Base-by-base conservation (phyloP, 768 basidiomycete species). In the Leucosporidium yakuticum region DNA sequence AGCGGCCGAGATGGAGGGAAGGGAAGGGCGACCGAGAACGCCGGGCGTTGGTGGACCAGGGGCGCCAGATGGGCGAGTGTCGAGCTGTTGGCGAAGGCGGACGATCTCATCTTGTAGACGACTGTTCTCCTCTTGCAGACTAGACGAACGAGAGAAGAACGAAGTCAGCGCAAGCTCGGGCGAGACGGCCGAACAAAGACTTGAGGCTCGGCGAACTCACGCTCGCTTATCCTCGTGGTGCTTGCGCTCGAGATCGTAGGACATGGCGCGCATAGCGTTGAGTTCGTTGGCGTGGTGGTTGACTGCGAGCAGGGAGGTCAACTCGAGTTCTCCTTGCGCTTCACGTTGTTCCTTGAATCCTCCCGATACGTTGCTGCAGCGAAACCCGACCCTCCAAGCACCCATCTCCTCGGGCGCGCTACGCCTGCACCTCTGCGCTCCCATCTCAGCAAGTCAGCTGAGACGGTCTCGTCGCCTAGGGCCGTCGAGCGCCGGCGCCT, bases 231-330 rank as follows among this genome's bases (percentile, higher is more conserved):
- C 64, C 81, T 93, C 91, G 69, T 83, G 84, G 73, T 98, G 92
- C 69, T 89, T 88, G 0, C 86, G 81, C 77, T 99, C 95, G 64
- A 99, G 86, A 72, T 97, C 92, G 76, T 93, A 94, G 17, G 97
- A 83, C 3, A 89, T 86, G 75, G 91, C 88, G 47, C 92, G 85
- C 75, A 99, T 92, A 76, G 88, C 86, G 73, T 88, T 89, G 63
- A 97, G 82, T 77, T 98, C 95, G 77, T 86, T 88, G 69, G 97
- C 87, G 79, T 98, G 95, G 32, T 74, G 73, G 62, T 79, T 76
- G 62, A 80, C 81, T 81, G 71, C 25, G 17, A 17, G 39, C 17
- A 31, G 29, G 55, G 27, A 50, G 12, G 27, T 39, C 44, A 20
- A 4, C 11, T 29, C 29, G 32, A 25, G 19, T 36, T 60, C 32